Conservation (phyloP, 768 basidiomycete genomes). For the Tephrocybe sp. region DNA sequence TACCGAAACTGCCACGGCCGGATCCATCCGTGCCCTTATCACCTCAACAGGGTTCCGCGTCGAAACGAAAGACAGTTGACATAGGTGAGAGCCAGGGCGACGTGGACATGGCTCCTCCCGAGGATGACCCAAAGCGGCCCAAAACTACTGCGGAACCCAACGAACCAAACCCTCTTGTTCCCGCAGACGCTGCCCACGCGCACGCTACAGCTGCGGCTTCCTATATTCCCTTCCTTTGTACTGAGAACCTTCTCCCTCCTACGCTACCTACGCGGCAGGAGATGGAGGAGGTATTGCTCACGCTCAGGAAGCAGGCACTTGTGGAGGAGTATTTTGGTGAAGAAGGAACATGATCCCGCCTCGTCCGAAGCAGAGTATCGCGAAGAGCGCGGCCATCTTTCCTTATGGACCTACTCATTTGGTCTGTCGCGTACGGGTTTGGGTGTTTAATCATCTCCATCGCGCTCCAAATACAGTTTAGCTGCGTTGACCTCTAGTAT, state of each 20-base stretch:
- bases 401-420: neutral
- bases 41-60: constrained; percentile 7
- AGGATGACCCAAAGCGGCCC: constrained; percentile 31
- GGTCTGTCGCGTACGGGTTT: neutral
- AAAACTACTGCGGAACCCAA: constrained; percentile 21
- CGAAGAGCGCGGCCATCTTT: no score
- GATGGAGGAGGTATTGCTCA: constrained; percentile 76
- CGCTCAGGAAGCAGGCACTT: constrained; percentile 76
- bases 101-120: constrained; percentile 33
- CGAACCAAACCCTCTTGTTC: constrained; percentile 19
- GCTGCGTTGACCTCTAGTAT: no score
- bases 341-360: constrained; percentile 28
- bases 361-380: no score
- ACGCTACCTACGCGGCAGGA: constrained; percentile 74
- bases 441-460: neutral
- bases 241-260: constrained; percentile 73
- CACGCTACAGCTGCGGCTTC: constrained; percentile 64
- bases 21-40: constrained; percentile 1
- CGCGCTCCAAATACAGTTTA: neutral
- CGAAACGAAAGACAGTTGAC: constrained; percentile 60
- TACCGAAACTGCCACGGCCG: constrained; percentile 52
- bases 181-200: constrained; percentile 30
- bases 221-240: constrained; percentile 72
- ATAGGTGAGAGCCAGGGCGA: constrained; percentile 31
- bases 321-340: constrained; percentile 72